Base-by-base conservation (phyloP, 176 grass and related monocot species). In the Bromus sterilis region DNA sequence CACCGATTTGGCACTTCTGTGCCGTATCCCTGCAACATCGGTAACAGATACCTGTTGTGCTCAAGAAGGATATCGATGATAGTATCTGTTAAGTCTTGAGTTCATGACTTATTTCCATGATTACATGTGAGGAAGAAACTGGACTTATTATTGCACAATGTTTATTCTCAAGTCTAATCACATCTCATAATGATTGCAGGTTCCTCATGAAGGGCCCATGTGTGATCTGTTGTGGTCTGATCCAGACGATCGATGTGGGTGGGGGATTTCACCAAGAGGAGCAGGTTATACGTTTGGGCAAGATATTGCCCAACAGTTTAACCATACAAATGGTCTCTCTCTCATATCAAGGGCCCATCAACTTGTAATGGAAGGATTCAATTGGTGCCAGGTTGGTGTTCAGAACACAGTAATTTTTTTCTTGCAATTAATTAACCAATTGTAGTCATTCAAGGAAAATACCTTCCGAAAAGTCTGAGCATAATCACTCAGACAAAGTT, bases 181-280 rank as follows among this genome's bases (percentile, higher is more conserved):
- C 44, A 42, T 28, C 41, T 42, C 2, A 73, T 53, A 78, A 74
- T 66, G 35, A 8, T 57, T 75, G 60, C 83, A 98, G 95, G 95
- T 98, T 78, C 95, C 95, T 67, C 95, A 98, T 83, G 95, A 98
- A 90, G 95, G 95, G 18, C 95, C 95, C 20, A 98, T 98, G 95
- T 98, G 95, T 73, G 95, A 98, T 85, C 90, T 98, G 3, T 75
- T 98, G 63, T 98, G 95, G 95, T 98, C 95, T 57, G 95, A 98
- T 74, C 95, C 95, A 25, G 95, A 98, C 39, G 95, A 98, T 55
- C 78, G 95, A 80, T 98, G 95, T 79, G 95, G 95, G 11, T 98
- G 95, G 95, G 95, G 95, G 20, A 98, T 98, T 87, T 98, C 95
- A 56, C 95, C 95, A 43, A 94, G 95, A 80, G 95, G 95, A 34